Evolutionary conservation across 371 early-diverging fungal species (phyloP), one percentile per base, ranked within the genome.

Genomic region (Encephalitozoon cuniculi): DNA sequence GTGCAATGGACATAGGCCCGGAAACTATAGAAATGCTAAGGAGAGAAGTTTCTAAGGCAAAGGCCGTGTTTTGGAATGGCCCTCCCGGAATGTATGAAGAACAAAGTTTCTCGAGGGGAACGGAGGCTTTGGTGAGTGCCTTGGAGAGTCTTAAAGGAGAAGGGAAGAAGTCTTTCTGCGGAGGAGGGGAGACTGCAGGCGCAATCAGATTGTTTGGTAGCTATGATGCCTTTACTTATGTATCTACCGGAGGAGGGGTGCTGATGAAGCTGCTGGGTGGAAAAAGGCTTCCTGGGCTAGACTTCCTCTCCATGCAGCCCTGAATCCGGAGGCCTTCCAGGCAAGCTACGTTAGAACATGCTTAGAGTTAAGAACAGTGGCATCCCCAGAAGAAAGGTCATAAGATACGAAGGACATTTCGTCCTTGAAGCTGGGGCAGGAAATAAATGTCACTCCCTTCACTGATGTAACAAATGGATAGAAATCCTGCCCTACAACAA

Each of bases 41-140:
- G 68, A 82, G 89, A 53, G 90, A 88, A 40, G 90, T 95, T 76
- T 74, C 86, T 70, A 76, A 82, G 25, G 85, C 93, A 82, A 92
- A 92, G 88, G 92, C 93, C 53, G 91, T 95, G 77, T 90, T 97
- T 74, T 97, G 96, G 96, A 96, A 97, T 87, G 96, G 88, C 15
- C 95, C 95, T 46, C 88, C 91, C 70, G 97, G 97, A 82, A 94
- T 94, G 66, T 96, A 95, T 86, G 98, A 97, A 88, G 92, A 92
- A 76, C 90, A 89, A 40, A 90, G 90, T 81, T 96, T 93, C 81
- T 90, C 91, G 37, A 81, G 76, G 11, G 96, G 98, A 70, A 95
- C 96, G 79, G 90, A 89, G 84, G 77, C 87, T 25, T 86, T 90
- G 49, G 86, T 94, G 78, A 89, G 91, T 64, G 93, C 92, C 43